phyloP scores from a whole-genome alignment of 495 filamentous ascomycete genomes.

The Penicillium goetzii region DNA sequence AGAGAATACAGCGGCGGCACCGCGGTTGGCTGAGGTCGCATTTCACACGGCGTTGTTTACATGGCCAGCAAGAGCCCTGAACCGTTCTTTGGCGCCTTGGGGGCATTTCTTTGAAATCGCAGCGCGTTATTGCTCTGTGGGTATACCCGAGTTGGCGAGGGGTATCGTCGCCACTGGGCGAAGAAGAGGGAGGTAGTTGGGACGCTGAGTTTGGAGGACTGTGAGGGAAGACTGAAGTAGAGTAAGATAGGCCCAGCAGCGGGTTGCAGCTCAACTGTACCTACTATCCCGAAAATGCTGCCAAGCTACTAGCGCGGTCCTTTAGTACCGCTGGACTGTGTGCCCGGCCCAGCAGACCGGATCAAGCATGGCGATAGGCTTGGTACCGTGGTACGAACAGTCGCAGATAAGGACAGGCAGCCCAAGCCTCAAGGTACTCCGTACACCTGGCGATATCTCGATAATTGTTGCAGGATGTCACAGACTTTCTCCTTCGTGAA shows the following conservation, averaged over 20 bases:
- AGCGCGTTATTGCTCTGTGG: background rate
- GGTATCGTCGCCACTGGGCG: background rate
- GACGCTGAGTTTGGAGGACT: background rate
- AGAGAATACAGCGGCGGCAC: slow-evolving; percentile 38
- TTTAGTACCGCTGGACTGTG: no score
- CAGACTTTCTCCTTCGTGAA: background rate
- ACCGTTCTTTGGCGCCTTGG: slow-evolving; percentile 39
- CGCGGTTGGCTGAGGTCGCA: slow-evolving; percentile 35
- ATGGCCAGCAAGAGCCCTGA: slow-evolving; percentile 44
- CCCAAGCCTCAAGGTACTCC: no score
- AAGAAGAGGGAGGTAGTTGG: background rate
- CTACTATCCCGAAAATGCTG: no score
- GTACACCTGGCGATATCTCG: background rate
- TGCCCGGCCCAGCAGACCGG: background rate
- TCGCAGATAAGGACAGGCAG: background rate
- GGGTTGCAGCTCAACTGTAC: no score
- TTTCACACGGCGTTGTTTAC: slow-evolving; percentile 44
- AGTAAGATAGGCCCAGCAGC: background rate
- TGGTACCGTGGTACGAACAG: background rate
- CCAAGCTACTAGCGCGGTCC: no score
- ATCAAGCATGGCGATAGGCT: background rate
- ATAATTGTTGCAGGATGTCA: background rate
- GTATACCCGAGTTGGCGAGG: background rate
- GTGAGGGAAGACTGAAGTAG: background rate
- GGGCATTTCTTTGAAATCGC: slow-evolving; percentile 13